Percentiles rank a stretch among this genome's conserved stretches.
Conservation (phyloP, 2,329 filamentous ascomycete species). For the Polytolypa hystricis region DNA sequence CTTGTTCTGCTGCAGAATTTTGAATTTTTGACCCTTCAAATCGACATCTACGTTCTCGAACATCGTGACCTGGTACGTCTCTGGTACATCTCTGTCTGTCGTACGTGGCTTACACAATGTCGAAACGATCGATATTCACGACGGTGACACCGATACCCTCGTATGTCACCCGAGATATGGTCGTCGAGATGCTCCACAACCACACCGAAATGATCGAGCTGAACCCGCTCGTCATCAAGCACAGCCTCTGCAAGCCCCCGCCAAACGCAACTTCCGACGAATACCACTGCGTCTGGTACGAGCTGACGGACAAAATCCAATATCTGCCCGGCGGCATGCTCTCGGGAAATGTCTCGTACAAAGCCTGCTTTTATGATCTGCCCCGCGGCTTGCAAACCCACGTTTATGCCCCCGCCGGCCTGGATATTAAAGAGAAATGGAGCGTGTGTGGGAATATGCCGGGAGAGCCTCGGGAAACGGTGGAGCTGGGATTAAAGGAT, state of each 20-base stretch:
- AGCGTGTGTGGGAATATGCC: slow-evolving; percentile 59
- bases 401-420: slow-evolving; percentile 68
- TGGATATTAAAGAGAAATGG: slow-evolving; percentile 72
- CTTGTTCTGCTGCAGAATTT: too few species aligned
- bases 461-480: slow-evolving; percentile 55
- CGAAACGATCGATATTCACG: slow-evolving; percentile 61
- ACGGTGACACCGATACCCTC: slow-evolving; percentile 66
- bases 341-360: slow-evolving; percentile 62
- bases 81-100: too few species aligned
- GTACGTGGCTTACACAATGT: too few species aligned
- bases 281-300: slow-evolving; percentile 63
- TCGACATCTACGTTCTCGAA: too few species aligned
- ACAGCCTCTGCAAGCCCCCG: slow-evolving; percentile 57
- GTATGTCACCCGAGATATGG: slow-evolving; percentile 56
- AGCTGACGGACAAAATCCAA: slow-evolving; percentile 62
- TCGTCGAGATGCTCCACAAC: slow-evolving; percentile 63
- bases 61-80: too few species aligned
- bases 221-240: slow-evolving; percentile 69
- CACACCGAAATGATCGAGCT: slow-evolving; percentile 78
- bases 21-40: too few species aligned
- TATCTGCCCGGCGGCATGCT: slow-evolving; percentile 59
- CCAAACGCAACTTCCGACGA: slow-evolving; percentile 59
- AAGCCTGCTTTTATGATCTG: slow-evolving; percentile 67
- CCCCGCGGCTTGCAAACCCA: slow-evolving; percentile 67
- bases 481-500: slow-evolving; percentile 52